These are phyloP conservation scores for Nicotiana noctiflora DNA, from an alignment of 257 asterid genomes.

Conservation along the genomic window DNA sequence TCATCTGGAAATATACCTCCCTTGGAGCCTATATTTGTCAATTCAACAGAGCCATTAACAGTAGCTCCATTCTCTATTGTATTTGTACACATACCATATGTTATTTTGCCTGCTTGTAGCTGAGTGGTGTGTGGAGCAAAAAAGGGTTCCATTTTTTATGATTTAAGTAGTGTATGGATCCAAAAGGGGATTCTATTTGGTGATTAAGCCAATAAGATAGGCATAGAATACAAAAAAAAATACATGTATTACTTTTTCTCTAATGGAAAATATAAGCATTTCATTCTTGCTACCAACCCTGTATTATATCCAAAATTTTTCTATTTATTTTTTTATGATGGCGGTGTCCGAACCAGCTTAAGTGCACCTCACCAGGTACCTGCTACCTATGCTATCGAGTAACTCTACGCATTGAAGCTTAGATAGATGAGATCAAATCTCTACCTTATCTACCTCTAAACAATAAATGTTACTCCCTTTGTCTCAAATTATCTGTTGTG, in stretches of 20 bases:
- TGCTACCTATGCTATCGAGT: too few relatives aligned
- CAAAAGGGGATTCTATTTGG: slow-evolving; percentile 16
- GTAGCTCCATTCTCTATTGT: slow-evolving; percentile 71
- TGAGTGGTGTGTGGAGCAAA: slow-evolving; percentile 17
- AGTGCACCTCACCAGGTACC: too few relatives aligned
- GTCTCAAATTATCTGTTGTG: too few relatives aligned
- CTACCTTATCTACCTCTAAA: not conserved
- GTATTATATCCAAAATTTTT: not conserved
- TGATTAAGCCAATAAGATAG: not conserved
- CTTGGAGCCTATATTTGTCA: slow-evolving; percentile 37
- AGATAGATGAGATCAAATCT: too few relatives aligned
- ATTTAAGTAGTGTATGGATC: not conserved
- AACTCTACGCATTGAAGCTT: too few relatives aligned
- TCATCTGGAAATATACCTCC: slow-evolving; percentile 48
- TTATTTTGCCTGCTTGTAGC: slow-evolving; percentile 52
- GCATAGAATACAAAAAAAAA: not conserved
- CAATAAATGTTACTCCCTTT: too few relatives aligned
- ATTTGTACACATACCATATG: slow-evolving; percentile 58
- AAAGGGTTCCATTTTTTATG: not conserved
- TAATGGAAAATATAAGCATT: not conserved
- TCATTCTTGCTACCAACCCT: not conserved
- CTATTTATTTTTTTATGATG: not conserved
- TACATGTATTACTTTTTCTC: not conserved
- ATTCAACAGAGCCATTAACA: slow-evolving; percentile 45
- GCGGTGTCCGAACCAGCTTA: too few relatives aligned